Conservation (phyloP, 768 basidiomycete genomes). For the Boletellus ananas region DNA sequence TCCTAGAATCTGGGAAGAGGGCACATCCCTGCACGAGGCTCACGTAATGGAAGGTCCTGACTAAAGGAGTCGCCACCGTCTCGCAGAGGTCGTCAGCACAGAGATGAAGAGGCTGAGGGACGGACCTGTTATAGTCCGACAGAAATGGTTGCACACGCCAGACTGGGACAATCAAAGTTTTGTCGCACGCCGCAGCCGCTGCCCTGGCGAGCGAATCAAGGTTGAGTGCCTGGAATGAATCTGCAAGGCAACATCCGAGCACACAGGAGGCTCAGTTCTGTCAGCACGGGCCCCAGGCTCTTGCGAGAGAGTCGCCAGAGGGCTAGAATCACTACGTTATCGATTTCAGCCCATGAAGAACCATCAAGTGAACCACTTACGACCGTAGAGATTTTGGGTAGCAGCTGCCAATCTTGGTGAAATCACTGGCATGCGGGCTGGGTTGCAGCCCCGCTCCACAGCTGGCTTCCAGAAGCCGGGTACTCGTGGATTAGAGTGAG, state of each 20-base stretch:
- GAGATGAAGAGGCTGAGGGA: background rate
- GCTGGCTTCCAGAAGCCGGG: constrained; percentile 2
- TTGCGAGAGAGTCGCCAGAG: background rate
- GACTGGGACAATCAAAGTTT: constrained; percentile 2
- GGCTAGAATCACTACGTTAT: constrained; percentile 3
- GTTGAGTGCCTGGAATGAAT: background rate
- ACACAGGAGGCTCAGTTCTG: background rate
- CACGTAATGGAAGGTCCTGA: constrained; percentile 10
- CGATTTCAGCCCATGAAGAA: constrained; percentile 7
- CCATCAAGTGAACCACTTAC: constrained; percentile 5
- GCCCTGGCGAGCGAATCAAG: background rate
- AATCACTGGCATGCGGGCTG: constrained; percentile 3
- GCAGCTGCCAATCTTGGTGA: constrained; percentile 7
- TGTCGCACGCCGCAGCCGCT: background rate
- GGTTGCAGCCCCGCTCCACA: background rate
- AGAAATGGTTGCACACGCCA: background rate
- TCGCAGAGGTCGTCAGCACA: constrained; percentile 1
- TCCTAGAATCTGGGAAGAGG: constrained; percentile 17
- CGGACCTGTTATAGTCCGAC: background rate
- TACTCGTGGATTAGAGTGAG: constrained; percentile 11
- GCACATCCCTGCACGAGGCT: constrained; percentile 4
- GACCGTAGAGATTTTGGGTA: constrained; percentile 7
- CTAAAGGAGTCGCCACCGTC: background rate
- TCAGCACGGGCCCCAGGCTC: constrained; percentile 10
- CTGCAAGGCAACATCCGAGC: constrained; percentile 1